Base-by-base conservation (phyloP, 805 yeast genomes). In the Zygosaccharomyces bisporus region DNA sequence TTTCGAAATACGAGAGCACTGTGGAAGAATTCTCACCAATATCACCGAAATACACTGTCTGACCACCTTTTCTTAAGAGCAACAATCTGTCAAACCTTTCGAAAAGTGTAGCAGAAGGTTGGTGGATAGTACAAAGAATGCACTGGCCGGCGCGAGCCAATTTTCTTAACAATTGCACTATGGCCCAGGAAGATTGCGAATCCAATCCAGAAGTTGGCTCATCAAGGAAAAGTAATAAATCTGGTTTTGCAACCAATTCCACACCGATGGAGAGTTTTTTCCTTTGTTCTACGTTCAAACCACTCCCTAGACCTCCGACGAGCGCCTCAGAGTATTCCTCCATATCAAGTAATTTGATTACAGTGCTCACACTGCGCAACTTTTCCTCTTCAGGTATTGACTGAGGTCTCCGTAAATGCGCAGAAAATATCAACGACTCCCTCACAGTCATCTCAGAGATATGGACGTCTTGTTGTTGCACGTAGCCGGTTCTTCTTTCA, bases 1-100 rank as follows among this genome's bases (percentile, higher is more conserved):
- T 67, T 64, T 82, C 86, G 60, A 83, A 83, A 63, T 83, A 83
- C 40, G 71, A 58, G 29, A 79, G 71, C 58, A 83, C 63, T 3
- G 76, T 72, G 27, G 53, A 47, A 37, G 84, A 80, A 55, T 52
- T 67, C 52, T 51, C 57, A 56, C 57, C 64, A 41, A 60, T 53
- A 18, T 59, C 62, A 36, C 64, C 64, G 37, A 58, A 60, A 42
- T 58, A 60, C 3, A 72, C 77, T 30, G 77, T 73, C 48, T 64
- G 63, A 30, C 81, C 80, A 52, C 79, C 79, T 50, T 68, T 72
- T 49, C 68, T 73, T 62, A 75, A 66, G 36, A 76, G 59, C 45
- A 76, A 59, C 35, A 75, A 54, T 44, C 74, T 66, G 53, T 75
- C 77, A 50, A 75, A 75, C 47, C 67, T 70, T 49, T 72, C 72